Percentiles rank a stretch among this genome's conserved stretches.
These are phyloP conservation scores for Fistulifera pelliculosa DNA, from an alignment of 108 stramenopile genomes.

Conservation along the genomic window DNA sequence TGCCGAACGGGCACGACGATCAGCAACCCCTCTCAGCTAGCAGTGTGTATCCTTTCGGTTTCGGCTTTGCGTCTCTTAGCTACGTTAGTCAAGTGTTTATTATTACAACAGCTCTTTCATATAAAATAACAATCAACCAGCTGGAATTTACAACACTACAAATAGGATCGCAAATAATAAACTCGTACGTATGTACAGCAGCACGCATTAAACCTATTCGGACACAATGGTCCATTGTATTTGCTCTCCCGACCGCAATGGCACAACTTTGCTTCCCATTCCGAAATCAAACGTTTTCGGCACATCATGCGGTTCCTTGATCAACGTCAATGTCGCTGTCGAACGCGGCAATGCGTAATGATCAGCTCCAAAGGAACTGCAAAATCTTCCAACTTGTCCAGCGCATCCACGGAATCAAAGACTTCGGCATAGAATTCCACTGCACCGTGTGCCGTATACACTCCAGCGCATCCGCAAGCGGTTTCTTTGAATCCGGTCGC, in stretches of 20 bases:
- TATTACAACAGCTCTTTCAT: too few species aligned
- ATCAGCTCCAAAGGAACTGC: conserved; percentile 79
- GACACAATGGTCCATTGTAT: conserved; percentile 51
- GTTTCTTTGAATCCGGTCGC: conserved; percentile 63
- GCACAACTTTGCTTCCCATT: conserved; percentile 57
- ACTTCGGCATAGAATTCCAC: conserved; percentile 94
- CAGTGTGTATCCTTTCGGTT: too few species aligned
- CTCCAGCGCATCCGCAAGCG: conserved; percentile 95
- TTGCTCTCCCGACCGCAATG: conserved; percentile 80
- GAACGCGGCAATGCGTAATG: conserved; percentile 86
- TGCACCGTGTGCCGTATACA: conserved; percentile 91
- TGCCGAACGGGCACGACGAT: too few species aligned
- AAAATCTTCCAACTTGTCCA: conserved; percentile 87
- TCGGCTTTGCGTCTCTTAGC: too few species aligned
- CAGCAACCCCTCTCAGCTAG: too few species aligned
- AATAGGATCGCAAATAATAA: too few species aligned
- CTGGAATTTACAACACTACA: too few species aligned
- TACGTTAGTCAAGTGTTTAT: too few species aligned
- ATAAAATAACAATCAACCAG: too few species aligned
- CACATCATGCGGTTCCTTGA: conserved; percentile 76
- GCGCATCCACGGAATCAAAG: conserved; percentile 78
- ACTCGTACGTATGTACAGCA: too few species aligned
- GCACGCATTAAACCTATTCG: too few species aligned
- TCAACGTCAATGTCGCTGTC: conserved; percentile 56
- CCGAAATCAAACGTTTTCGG: conserved; percentile 78